Conservation (phyloP, 208 protist species). For the Spongospora subterranea region DNA sequence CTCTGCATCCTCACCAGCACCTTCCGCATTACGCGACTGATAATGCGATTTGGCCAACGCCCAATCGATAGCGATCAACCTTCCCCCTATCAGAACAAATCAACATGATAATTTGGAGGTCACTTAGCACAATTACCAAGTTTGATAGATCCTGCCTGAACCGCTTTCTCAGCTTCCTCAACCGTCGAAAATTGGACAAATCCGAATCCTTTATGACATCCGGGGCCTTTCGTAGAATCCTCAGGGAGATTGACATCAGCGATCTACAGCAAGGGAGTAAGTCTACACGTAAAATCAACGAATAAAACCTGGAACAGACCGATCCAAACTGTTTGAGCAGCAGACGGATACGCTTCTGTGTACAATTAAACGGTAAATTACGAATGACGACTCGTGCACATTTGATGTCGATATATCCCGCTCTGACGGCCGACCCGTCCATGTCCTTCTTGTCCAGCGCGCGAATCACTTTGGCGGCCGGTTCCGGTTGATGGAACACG, state of each 20-base stretch:
- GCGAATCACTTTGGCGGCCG: constrained; percentile 5
- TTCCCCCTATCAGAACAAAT: background rate
- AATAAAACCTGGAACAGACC: background rate
- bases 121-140: background rate
- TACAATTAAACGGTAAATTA: constrained; percentile 44
- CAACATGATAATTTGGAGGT: background rate
- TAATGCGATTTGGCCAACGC: constrained; percentile 35
- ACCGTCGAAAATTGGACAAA: constrained; percentile 22
- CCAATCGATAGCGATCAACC: constrained; percentile 18
- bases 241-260: background rate
- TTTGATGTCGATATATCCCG: background rate
- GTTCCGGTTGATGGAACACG: background rate
- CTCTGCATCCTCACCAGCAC: background rate
- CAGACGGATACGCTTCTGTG: background rate
- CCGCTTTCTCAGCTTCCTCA: background rate
- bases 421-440: background rate
- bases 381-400: constrained; percentile 11
- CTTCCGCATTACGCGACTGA: background rate
- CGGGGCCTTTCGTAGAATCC: background rate
- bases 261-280: background rate
- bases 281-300: background rate
- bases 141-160: background rate
- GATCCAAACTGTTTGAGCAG: background rate
- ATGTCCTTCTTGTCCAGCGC: constrained; percentile 16
- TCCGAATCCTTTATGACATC: constrained; percentile 2